These are phyloP conservation scores for Stagonosporopsis vannaccii DNA, from an alignment of 2,329 filamentous ascomycete species.

Conservation along the genomic window DNA sequence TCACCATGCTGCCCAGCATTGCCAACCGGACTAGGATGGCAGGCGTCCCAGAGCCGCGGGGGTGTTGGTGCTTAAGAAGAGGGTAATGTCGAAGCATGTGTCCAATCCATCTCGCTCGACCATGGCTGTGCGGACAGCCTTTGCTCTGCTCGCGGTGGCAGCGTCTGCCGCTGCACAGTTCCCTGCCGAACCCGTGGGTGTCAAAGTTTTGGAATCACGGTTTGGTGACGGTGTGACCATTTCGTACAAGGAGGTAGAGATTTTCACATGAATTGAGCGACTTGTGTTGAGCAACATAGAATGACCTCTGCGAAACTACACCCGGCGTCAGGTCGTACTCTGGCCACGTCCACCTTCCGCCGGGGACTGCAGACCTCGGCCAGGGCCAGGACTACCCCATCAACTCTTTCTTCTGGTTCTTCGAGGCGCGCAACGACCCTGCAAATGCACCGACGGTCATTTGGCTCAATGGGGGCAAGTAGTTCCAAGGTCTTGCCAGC, in stretches of 20 bases:
- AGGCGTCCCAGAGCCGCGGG: not conserved
- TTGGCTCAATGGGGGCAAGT: constrained; percentile 23
- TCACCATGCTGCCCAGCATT: constrained; percentile 10
- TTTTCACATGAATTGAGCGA: not conserved
- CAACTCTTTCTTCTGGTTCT: constrained; percentile 33
- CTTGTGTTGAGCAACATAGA: constrained; percentile 10
- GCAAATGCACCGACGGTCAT: constrained; percentile 24
- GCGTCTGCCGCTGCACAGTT: constrained; percentile 21
- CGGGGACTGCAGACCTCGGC: constrained; percentile 26
- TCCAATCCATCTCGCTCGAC: not conserved
- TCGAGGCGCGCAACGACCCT: constrained; percentile 29
- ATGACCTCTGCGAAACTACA: constrained; percentile 61
- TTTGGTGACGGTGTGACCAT: constrained; percentile 35
- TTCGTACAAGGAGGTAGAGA: constrained; percentile 35
- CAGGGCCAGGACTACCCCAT: constrained; percentile 32
- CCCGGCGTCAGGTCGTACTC: constrained; percentile 61
- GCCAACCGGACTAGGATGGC: constrained; percentile 4
- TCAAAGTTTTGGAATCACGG: constrained; percentile 27
- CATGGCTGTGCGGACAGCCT: not conserved
- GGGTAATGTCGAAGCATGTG: not conserved
- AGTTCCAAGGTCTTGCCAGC: too few relatives aligned
- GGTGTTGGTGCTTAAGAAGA: constrained; percentile 1
- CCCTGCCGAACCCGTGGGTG: constrained; percentile 19
- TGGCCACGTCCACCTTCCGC: constrained; percentile 54
- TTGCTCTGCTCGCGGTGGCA: constrained; percentile 14